phyloP scores from a whole-genome alignment of 495 filamentous ascomycete species.

The Haplographium delicatum region DNA sequence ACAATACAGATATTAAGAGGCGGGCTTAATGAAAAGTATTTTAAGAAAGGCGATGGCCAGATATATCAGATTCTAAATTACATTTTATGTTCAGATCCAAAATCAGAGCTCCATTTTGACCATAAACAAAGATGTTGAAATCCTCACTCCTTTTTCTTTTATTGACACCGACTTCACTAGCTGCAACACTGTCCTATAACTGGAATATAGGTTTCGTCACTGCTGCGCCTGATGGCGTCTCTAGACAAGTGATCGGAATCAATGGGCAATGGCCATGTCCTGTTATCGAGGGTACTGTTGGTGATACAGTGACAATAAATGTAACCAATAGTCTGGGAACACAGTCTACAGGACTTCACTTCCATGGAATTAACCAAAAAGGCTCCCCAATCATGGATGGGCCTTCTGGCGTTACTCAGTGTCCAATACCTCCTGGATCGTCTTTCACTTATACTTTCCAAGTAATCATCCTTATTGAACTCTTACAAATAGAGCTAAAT shows the following conservation, averaged over 20 bases:
- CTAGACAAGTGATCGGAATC: slow-evolving; percentile 42
- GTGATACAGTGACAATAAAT: slow-evolving; percentile 66
- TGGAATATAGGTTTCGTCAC: background rate
- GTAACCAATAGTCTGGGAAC: slow-evolving; percentile 67
- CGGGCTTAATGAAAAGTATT: too few relatives aligned
- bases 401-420: slow-evolving; percentile 61
- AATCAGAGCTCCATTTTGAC: too few relatives aligned
- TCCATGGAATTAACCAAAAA: slow-evolving; percentile 73
- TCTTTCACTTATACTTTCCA: slow-evolving; percentile 40
- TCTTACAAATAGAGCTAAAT: too few relatives aligned
- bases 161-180: too few relatives aligned
- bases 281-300: slow-evolving; percentile 53
- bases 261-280: slow-evolving; percentile 74
- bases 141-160: too few relatives aligned
- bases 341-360: slow-evolving; percentile 69
- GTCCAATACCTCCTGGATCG: slow-evolving; percentile 45
- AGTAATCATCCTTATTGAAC: too few relatives aligned
- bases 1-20: too few relatives aligned
- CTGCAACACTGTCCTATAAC: slow-evolving; percentile 37
- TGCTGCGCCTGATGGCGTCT: background rate
- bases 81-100: too few relatives aligned
- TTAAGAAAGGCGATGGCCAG: too few relatives aligned
- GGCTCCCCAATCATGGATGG: slow-evolving; percentile 72
- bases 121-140: too few relatives aligned
- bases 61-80: too few relatives aligned